Evolutionary conservation across 2,329 filamentous ascomycete genomes (phyloP).

Genomic region (Xylariaceae sp.): DNA sequence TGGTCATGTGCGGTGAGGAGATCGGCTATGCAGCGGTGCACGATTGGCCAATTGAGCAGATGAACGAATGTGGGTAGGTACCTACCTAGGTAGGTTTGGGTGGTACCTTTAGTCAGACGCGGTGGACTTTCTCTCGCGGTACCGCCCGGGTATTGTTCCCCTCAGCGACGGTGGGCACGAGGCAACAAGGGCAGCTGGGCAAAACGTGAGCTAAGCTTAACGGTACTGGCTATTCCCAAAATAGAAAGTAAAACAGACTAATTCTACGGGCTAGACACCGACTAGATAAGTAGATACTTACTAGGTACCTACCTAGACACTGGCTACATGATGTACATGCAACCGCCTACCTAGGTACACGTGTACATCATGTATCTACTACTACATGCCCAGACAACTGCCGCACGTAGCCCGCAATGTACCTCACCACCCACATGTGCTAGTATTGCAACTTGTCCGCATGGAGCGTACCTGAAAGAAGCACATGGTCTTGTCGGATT

Average conservation of each 20-base stretch:
- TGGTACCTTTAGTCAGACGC: neutral
- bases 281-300: too few relatives aligned
- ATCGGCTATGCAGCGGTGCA: too few relatives aligned
- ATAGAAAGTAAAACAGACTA: constrained; percentile 11
- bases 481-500: constrained; percentile 18
- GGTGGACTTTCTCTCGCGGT: neutral
- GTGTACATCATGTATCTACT: neutral
- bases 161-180: constrained; percentile 9
- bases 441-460: constrained; percentile 12
- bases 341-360: neutral
- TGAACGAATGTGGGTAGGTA: neutral
- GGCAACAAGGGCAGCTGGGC: constrained; percentile 4
- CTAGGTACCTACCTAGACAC: neutral
- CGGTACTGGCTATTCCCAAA: constrained; percentile 9
- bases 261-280: too few relatives aligned
- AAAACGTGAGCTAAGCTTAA: constrained; percentile 9
- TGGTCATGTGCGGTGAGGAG: too few relatives aligned
- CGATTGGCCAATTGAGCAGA: neutral
- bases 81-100: neutral
- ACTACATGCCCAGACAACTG: neutral
- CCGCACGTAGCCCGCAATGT: too few relatives aligned
- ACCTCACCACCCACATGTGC: too few relatives aligned
- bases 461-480: constrained; percentile 14
- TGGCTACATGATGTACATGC: neutral
- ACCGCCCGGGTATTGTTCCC: neutral